phyloP scores from a whole-genome alignment of 305 asterid species.

The Plantago coronopus region DNA sequence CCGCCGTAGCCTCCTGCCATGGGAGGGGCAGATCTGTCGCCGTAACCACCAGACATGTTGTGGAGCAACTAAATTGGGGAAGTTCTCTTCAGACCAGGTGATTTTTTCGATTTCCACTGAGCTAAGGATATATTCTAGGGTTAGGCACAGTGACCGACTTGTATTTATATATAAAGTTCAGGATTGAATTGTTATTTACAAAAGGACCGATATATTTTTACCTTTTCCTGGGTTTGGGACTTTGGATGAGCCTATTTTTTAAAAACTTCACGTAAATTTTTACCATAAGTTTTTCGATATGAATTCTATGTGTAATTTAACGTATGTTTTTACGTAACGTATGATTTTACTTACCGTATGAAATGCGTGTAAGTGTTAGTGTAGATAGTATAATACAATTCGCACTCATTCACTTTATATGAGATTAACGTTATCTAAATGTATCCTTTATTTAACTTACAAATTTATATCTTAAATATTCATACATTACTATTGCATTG shows the following conservation, averaged over 20 bases:
- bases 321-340: no score
- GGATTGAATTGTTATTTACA: neutral
- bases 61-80: conserved; percentile 4
- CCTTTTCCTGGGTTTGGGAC: neutral
- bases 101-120: conserved; percentile 5
- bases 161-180: neutral
- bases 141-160: conserved; percentile 15
- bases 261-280: no score
- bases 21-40: conserved; percentile 78
- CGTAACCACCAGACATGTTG: conserved; percentile 62
- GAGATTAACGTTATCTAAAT: no score
- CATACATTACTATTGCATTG: no score
- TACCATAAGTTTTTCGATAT: no score
- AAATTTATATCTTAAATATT: no score
- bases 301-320: no score
- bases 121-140: conserved; percentile 30
- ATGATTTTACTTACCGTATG: no score
- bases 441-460: no score
- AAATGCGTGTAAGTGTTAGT: no score
- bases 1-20: conserved; percentile 41
- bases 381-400: no score
- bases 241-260: neutral
- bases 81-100: conserved; percentile 1
- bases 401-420: no score
- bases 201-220: neutral